These are phyloP conservation scores for Lophiotrema nucula DNA, from an alignment of 495 filamentous ascomycete genomes.

Conservation along the genomic window DNA sequence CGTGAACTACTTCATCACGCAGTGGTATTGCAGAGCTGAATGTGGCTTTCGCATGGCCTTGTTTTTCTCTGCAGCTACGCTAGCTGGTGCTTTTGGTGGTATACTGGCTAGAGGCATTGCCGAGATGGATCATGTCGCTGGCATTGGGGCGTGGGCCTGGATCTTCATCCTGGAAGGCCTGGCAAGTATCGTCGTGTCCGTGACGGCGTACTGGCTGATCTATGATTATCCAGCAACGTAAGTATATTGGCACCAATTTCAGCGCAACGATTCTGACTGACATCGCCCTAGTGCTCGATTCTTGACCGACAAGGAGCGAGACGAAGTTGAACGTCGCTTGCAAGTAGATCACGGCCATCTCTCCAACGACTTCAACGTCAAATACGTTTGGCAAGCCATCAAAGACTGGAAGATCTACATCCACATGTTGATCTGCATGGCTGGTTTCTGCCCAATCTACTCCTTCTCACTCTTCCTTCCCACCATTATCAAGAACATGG, in stretches of 20 bases:
- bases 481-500: slow-evolving; percentile 73
- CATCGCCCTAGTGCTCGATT: slow-evolving; percentile 74
- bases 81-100: slow-evolving; percentile 83
- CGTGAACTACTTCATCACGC: slow-evolving; percentile 78
- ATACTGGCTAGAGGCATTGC: slow-evolving; percentile 74
- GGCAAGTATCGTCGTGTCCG: slow-evolving; percentile 15
- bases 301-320: slow-evolving; percentile 67
- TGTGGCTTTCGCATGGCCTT: slow-evolving; percentile 76
- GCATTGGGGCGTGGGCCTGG: slow-evolving; percentile 73
- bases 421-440: slow-evolving; percentile 46
- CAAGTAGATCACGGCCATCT: slow-evolving; percentile 67
- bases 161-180: slow-evolving; percentile 52
- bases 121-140: slow-evolving; percentile 67
- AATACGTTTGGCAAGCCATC: slow-evolving; percentile 71
- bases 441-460: slow-evolving; percentile 64
- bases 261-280: slow-evolving; percentile 61
- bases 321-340: slow-evolving; percentile 72
- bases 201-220: slow-evolving; percentile 39
- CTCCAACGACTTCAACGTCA: slow-evolving; percentile 74
- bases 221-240: slow-evolving; percentile 44
- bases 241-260: slow-evolving; percentile 59
- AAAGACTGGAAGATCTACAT: slow-evolving; percentile 87
- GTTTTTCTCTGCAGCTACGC: slow-evolving; percentile 84
- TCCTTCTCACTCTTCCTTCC: slow-evolving; percentile 92
- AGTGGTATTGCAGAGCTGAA: slow-evolving; percentile 76